Base-by-base conservation (phyloP, 108 stramenopile genomes). In the Skeletonema grethae region DNA sequence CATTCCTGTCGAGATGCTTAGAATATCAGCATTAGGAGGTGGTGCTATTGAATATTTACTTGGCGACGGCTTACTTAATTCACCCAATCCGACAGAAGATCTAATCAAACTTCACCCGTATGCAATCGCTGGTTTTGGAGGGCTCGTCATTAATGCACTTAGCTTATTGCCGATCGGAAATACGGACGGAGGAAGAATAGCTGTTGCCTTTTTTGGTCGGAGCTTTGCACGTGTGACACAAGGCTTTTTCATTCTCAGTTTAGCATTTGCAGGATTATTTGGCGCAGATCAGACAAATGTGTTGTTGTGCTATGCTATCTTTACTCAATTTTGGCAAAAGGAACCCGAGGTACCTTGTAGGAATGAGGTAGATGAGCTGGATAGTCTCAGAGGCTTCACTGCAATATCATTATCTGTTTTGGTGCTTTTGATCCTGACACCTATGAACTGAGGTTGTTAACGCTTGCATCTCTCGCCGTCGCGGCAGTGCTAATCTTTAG, bases 141-240 rank as follows among this genome's bases (percentile, higher is more conserved):
- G 87, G 18, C 73, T 88, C 9, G 31, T 88, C 22, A 73, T 71
- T 6, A 90, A 85, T 70, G 86, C 88, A 22, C 65, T 90, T 16
- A 73, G 70, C 31, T 60, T 85, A 13, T 70, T 90, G 24, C 88
- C 88, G 15, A 77, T 90, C 12, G 88, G 88, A 50, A 85, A 90
- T 34, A 90, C 92, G 12, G 92, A 93, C 59, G 92, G 92, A 18
- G 92, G 92, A 30, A 61, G 92, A 45, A 88, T 90, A 46, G 57
- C 77, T 20, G 41, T 79, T 18, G 75, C 90, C 2, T 85, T 93
- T 66, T 90, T 93, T 73, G 92, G 92, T 24, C 62, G 92, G 62
- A 73, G 80, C 12, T 84, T 82, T 53, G 76, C 88, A 2, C 81
- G 86, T 46, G 70, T 91, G 7, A 60, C 86, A 6, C 84, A 84